Conservation (phyloP, 192 early-diverging fungal species). For the Blastocladiella britannica region DNA sequence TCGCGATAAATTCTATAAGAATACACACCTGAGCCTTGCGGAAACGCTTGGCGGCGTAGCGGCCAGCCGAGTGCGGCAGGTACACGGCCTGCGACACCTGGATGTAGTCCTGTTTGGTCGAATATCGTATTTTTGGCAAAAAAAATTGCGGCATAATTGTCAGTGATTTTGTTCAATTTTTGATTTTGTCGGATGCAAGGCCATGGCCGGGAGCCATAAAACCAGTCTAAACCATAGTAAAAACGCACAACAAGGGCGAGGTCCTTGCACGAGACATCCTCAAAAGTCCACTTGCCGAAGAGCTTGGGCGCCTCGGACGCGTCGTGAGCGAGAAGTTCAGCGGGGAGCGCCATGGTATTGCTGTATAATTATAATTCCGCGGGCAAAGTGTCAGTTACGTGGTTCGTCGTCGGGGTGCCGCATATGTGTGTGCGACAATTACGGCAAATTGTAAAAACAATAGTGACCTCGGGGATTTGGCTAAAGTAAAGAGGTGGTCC, state of each 20-base stretch:
- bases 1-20: conserved; percentile 2
- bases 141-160: too few species aligned
- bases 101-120: conserved; percentile 61
- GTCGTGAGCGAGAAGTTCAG: conserved; percentile 30
- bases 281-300: conserved; percentile 79
- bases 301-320: conserved; percentile 26
- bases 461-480: too few species aligned
- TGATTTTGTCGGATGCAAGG: too few species aligned
- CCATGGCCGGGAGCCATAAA: background rate
- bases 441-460: too few species aligned
- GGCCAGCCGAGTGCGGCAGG: conserved; percentile 95
- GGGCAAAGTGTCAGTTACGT: too few species aligned
- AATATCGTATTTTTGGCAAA: background rate
- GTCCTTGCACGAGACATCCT: conserved; percentile 76
- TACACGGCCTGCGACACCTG: conserved; percentile 80
- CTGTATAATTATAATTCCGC: too few species aligned
- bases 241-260: conserved; percentile 36
- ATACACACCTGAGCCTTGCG: conserved; percentile 75
- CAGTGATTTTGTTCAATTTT: too few species aligned
- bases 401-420: too few species aligned
- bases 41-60: conserved; percentile 91
- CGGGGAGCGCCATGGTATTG: conserved; percentile 26
- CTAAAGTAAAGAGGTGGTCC: too few species aligned
- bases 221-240: background rate
- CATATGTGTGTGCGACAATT: too few species aligned